phyloP scores from a whole-genome alignment of 768 basidiomycete genomes.

The Mrakia frigida region DNA sequence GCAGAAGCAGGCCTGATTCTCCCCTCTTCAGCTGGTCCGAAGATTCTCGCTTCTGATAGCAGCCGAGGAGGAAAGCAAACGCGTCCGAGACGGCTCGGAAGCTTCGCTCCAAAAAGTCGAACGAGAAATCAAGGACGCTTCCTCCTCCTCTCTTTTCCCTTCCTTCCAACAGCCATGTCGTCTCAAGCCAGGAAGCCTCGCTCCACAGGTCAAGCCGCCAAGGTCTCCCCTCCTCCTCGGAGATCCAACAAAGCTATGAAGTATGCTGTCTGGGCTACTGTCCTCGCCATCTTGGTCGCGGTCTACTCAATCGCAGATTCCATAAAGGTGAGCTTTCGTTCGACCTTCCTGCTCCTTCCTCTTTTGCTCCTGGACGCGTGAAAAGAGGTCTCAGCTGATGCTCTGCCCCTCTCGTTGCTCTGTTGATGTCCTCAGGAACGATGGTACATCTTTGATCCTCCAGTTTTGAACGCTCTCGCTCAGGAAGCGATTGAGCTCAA shows the following conservation, averaged over 20 bases:
- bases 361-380: neutral
- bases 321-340: constrained; percentile 38
- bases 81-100: neutral
- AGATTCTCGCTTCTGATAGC: too few species aligned
- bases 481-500: constrained; percentile 64
- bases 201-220: neutral
- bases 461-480: constrained; percentile 64
- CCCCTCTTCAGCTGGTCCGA: too few species aligned
- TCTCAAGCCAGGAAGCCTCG: constrained; percentile 14
- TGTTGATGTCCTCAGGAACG: constrained; percentile 53
- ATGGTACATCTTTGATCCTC: constrained; percentile 82
- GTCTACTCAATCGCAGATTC: constrained; percentile 37
- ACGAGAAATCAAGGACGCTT: neutral
- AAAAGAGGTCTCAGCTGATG: neutral
- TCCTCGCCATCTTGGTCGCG: constrained; percentile 35
- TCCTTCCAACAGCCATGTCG: neutral
- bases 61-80: too few species aligned
- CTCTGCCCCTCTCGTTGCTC: neutral
- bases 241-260: neutral
- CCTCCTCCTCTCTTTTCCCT: neutral
- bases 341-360: neutral
- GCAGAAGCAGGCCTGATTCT: too few species aligned
- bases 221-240: neutral
- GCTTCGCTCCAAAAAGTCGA: neutral
- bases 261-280: constrained; percentile 9